phyloP scores from a whole-genome alignment of 2,329 filamentous ascomycete genomes.

The Amylocarpus encephaloides region DNA sequence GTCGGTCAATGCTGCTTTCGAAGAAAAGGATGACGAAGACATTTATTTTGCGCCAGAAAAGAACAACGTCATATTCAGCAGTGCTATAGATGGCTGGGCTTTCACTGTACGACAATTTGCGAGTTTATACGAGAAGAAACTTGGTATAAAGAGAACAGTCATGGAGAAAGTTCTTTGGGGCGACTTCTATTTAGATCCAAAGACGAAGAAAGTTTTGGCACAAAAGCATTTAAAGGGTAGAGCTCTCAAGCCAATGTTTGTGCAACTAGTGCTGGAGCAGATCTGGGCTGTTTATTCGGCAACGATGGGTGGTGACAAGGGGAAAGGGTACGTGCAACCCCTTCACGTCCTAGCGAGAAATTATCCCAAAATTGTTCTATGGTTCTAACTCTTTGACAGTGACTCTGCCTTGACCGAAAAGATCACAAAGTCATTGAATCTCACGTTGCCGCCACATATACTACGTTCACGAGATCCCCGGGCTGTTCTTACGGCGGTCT shows the following conservation, averaged over 20 bases:
- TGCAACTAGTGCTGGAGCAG: constrained; percentile 89
- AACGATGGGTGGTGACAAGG: constrained; percentile 73
- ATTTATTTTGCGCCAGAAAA: constrained; percentile 97
- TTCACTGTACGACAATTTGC: constrained; percentile 96
- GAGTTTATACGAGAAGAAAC: constrained; percentile 87
- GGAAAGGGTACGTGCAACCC: constrained; percentile 60
- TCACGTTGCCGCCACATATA: constrained; percentile 79
- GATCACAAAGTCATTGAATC: constrained; percentile 83
- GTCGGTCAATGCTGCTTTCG: constrained; percentile 62
- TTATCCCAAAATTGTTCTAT: constrained; percentile 3
- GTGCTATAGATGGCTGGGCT: constrained; percentile 97
- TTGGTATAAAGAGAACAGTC: constrained; percentile 81
- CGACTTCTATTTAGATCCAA: constrained; percentile 92
- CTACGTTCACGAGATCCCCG: constrained; percentile 77
- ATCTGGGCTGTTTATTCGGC: constrained; percentile 95
- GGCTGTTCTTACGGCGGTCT: constrained; percentile 77
- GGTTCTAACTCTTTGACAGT: constrained; percentile 38
- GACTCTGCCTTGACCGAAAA: constrained; percentile 81
- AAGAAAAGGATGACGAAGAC: constrained; percentile 92
- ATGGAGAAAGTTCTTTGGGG: constrained; percentile 97
- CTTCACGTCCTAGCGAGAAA: constrained; percentile 22
- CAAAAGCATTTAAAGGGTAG: constrained; percentile 90
- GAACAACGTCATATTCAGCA: constrained; percentile 98
- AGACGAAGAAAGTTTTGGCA: constrained; percentile 87
- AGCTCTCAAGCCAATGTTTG: constrained; percentile 91